Percentiles rank a stretch among this genome's conserved stretches.
Conservation (phyloP, 1,139 yeast species). For the Meyerozyma sp. region DNA sequence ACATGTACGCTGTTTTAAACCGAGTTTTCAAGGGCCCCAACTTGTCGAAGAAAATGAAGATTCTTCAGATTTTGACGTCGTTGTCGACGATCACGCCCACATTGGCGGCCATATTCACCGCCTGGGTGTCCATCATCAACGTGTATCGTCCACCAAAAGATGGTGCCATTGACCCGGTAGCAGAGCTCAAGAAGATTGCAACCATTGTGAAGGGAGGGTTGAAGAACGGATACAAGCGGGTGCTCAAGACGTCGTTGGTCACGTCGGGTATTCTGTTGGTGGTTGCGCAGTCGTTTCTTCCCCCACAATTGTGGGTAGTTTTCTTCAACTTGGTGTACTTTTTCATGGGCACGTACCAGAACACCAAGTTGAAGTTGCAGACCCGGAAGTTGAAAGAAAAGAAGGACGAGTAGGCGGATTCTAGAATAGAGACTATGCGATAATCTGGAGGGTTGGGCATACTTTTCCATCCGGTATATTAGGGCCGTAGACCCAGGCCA, state of each 20-base stretch:
- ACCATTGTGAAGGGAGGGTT: conserved; percentile 31
- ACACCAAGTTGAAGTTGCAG: conserved; percentile 54
- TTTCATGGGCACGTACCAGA: conserved; percentile 72
- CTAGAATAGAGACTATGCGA: too few relatives aligned
- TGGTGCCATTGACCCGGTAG: conserved; percentile 6
- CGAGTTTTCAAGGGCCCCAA: conserved; percentile 36
- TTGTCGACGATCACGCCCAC: conserved; percentile 63
- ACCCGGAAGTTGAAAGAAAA: conserved; percentile 14
- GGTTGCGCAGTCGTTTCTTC: conserved; percentile 69
- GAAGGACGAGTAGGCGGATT: neutral
- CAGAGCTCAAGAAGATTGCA: conserved; percentile 18
- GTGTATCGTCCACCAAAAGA: conserved; percentile 15
- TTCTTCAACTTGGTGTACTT: conserved; percentile 74
- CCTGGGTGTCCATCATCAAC: conserved; percentile 48
- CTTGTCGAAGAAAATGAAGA: conserved; percentile 31
- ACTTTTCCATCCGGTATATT: too few relatives aligned
- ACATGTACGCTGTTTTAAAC: conserved; percentile 45
- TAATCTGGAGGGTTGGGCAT: too few relatives aligned
- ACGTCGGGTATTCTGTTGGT: conserved; percentile 60
- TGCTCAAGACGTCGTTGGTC: conserved; percentile 60
- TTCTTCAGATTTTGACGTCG: conserved; percentile 57
- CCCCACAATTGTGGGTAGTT: conserved; percentile 80
- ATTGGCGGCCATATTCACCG: conserved; percentile 50
- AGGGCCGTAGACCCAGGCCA: too few relatives aligned
- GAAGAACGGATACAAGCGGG: conserved; percentile 46